Evolutionary conservation across 441 rosid genomes (phyloP).

Genomic region (Biscutella laevigata): DNA sequence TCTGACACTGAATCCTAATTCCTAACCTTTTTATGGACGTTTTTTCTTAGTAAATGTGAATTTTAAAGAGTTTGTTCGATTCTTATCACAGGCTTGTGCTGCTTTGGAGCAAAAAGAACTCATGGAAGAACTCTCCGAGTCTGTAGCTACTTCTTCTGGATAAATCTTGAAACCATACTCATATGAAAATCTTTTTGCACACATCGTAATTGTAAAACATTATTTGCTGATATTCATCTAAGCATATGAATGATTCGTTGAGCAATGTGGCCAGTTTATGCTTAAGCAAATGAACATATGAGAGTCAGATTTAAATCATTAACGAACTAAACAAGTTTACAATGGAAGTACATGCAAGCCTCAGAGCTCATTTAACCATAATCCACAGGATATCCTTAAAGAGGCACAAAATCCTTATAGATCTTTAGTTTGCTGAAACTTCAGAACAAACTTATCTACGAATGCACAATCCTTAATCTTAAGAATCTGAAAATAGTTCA

Average conservation of each 20-base stretch:
- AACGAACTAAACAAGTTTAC: background rate
- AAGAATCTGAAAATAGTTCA: constrained; percentile 19
- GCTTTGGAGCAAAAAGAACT: constrained; percentile 83
- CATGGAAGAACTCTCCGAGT: constrained; percentile 72
- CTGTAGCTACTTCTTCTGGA: constrained; percentile 37
- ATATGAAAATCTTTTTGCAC: background rate
- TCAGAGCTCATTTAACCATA: background rate
- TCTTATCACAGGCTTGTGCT: constrained; percentile 52
- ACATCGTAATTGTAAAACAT: background rate
- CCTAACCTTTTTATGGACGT: background rate
- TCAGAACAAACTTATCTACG: constrained; percentile 10
- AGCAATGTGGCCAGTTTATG: too few species aligned
- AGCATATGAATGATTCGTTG: background rate
- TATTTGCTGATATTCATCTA: background rate
- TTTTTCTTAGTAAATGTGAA: background rate
- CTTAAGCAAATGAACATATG: background rate
- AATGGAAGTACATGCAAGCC: background rate
- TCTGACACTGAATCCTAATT: background rate
- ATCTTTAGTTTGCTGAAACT: too few species aligned
- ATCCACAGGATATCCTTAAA: too few species aligned
- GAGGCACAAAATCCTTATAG: background rate
- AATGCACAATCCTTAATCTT: constrained; percentile 18
- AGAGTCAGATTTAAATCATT: background rate
- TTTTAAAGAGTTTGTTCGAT: background rate
- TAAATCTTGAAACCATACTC: constrained; percentile 1